These are phyloP conservation scores for Malania oleifera DNA, from an alignment of 164 flowering plant species.

Conservation along the genomic window DNA sequence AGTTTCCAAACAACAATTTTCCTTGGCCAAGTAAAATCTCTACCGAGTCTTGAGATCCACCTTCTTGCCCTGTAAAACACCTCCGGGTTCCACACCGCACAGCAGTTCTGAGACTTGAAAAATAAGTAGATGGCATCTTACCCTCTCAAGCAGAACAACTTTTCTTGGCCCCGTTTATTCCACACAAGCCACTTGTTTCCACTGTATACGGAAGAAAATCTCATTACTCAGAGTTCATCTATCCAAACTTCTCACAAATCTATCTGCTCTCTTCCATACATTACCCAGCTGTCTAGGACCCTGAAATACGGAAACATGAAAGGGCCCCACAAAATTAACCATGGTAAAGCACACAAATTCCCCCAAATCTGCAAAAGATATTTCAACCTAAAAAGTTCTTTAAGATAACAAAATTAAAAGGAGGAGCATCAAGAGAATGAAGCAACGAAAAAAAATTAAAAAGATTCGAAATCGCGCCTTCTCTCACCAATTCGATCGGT, in stretches of 20 bases:
- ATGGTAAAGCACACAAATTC: no score
- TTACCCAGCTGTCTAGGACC: not conserved
- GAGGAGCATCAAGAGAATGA: no score
- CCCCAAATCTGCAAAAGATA: no score
- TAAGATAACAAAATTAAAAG: no score
- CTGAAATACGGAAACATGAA: constrained; percentile 8
- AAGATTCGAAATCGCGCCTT: no score
- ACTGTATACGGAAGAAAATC: constrained; percentile 17
- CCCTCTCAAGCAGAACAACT: constrained; percentile 30
- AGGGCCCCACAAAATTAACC: no score
- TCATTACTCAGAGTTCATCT: constrained; percentile 42
- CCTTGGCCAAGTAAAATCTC: constrained; percentile 43
- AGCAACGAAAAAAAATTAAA: no score
- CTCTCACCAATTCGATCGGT: no score
- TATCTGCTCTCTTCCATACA: not conserved
- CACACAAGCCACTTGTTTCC: constrained; percentile 8
- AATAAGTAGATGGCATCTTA: constrained; percentile 64
- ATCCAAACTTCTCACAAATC: not conserved
- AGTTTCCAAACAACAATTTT: constrained; percentile 37
- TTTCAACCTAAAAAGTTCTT: no score
- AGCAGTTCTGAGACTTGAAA: constrained; percentile 43
- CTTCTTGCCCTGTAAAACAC: constrained; percentile 31
- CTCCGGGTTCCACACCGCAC: constrained; percentile 29
- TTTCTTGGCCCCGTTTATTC: constrained; percentile 12
- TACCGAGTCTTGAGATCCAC: constrained; percentile 30